Evolutionary conservation across 148 eudicot species (phyloP).

Genomic region (Vaccinium corymbosum): DNA sequence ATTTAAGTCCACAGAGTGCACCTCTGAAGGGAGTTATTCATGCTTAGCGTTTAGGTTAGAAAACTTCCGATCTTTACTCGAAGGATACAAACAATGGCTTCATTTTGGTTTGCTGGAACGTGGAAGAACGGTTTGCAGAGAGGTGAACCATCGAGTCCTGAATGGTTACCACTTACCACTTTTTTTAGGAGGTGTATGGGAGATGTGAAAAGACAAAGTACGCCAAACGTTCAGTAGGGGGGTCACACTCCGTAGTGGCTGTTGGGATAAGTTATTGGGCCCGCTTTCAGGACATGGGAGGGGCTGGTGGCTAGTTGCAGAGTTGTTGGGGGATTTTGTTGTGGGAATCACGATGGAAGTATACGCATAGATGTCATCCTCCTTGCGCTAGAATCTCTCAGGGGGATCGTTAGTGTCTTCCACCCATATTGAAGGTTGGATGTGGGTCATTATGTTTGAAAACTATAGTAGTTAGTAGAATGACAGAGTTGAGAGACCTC

Average conservation of each 20-base stretch:
- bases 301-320: no score
- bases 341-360: no score
- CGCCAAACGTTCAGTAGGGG: not conserved
- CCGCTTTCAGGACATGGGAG: not conserved
- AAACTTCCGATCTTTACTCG: no score
- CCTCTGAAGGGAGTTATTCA: not conserved
- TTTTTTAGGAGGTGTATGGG: not conserved
- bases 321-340: no score
- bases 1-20: not conserved
- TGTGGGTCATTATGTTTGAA: no score
- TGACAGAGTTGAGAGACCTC: no score
- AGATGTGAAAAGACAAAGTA: not conserved
- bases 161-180: not conserved
- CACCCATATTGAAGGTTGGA: no score
- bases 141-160: not conserved
- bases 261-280: not conserved
- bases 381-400: no score
- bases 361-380: no score
- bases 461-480: no score
- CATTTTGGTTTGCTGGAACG: not conserved
- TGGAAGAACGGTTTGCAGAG: not conserved
- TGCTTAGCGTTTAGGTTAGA: no score
- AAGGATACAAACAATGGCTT: not conserved
- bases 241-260: not conserved
- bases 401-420: no score